phyloP scores from a whole-genome alignment of 129 eudicot genomes.

The Artemisia tridentata region DNA sequence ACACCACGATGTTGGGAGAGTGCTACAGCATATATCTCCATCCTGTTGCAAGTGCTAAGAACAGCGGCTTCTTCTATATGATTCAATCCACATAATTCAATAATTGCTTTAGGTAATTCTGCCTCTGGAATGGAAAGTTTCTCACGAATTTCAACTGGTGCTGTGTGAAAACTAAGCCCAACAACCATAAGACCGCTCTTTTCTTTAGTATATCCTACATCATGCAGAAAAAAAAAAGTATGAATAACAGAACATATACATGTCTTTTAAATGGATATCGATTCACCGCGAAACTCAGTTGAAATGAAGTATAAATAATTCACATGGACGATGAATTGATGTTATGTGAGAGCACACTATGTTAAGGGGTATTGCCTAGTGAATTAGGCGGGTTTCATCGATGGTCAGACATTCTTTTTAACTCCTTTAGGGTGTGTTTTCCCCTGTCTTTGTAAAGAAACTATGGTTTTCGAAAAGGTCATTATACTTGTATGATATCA shows the following conservation, averaged over 20 bases:
- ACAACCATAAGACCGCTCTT: slow-evolving; percentile 67
- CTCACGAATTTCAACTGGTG: slow-evolving; percentile 88
- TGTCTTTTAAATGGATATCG: slow-evolving; percentile 4
- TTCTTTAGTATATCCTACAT: slow-evolving; percentile 83
- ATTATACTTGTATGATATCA: not conserved
- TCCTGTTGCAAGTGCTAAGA: slow-evolving; percentile 85
- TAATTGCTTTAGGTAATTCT: slow-evolving; percentile 68
- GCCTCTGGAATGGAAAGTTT: slow-evolving; percentile 87
- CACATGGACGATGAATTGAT: not conserved
- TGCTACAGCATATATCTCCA: slow-evolving; percentile 85
- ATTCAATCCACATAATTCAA: slow-evolving; percentile 65
- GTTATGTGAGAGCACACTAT: not conserved
- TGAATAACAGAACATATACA: slow-evolving; percentile 14
- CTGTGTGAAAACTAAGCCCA: slow-evolving; percentile 76
- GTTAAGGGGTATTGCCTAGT: not conserved
- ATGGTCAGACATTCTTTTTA: not conserved
- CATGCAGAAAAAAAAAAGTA: slow-evolving; percentile 7
- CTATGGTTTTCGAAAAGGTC: too few species aligned
- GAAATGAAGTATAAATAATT: not conserved
- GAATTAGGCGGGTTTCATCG: not conserved
- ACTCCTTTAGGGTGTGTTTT: not conserved
- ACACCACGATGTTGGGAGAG: slow-evolving; percentile 84
- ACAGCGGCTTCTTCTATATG: slow-evolving; percentile 93
- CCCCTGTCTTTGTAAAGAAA: slow-evolving; percentile 1
- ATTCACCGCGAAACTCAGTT: not conserved